Percentiles rank a stretch among this genome's conserved stretches.
Conservation (phyloP, 2,329 filamentous ascomycete species). For the Fusarium nelsonii region DNA sequence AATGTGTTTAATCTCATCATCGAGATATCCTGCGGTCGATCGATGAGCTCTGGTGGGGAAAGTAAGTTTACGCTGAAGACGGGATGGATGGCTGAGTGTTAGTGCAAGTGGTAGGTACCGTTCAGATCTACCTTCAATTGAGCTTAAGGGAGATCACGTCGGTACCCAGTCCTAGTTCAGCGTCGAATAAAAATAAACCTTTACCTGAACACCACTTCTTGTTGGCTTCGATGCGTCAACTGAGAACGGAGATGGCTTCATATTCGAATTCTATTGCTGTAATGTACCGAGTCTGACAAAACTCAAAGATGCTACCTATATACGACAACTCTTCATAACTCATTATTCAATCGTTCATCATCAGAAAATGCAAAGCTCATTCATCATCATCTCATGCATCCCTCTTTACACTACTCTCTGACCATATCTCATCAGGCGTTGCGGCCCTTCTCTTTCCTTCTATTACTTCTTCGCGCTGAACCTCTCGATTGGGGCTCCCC, state of each 20-base stretch:
- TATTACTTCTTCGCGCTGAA: slow-evolving; percentile 2
- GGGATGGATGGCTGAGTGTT: slow-evolving; percentile 11
- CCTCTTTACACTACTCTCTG: slow-evolving; percentile 2
- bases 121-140: slow-evolving; percentile 5
- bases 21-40: slow-evolving; percentile 35
- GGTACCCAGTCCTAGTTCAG: background rate
- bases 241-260: background rate
- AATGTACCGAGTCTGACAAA: background rate
- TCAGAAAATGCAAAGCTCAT: slow-evolving; percentile 29
- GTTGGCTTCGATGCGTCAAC: background rate
- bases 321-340: background rate
- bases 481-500: background rate
- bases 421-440: slow-evolving; percentile 6
- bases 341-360: slow-evolving; percentile 31
- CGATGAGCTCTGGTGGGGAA: slow-evolving; percentile 30
- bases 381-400: slow-evolving; percentile 32
- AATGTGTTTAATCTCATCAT: slow-evolving; percentile 26
- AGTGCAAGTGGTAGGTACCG: slow-evolving; percentile 11
- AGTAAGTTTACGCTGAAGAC: background rate
- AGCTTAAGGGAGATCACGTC: background rate
- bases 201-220: background rate
- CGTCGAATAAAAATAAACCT: background rate
- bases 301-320: background rate
- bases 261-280: background rate
- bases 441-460: slow-evolving; percentile 6